These are phyloP conservation scores for Pichia sp. DNA, from an alignment of 1,139 yeast genomes.

Conservation along the genomic window DNA sequence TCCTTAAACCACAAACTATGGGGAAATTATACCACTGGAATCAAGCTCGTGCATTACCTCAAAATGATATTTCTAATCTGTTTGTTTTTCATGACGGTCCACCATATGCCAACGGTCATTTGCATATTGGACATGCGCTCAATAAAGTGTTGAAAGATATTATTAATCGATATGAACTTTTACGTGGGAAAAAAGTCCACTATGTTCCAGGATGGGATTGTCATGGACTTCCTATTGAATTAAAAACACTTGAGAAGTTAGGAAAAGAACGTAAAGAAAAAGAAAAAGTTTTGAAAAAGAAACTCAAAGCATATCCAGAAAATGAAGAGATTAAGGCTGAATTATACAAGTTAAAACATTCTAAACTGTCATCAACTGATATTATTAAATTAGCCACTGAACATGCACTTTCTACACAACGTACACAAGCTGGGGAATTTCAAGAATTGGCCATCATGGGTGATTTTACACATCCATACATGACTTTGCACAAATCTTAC, in stretches of 20 bases:
- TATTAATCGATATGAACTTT: conserved; percentile 63
- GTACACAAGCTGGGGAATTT: conserved; percentile 58
- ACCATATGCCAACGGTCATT: conserved; percentile 93
- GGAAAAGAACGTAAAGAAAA: conserved; percentile 26
- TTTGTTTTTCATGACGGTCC: conserved; percentile 94
- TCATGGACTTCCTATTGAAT: conserved; percentile 94
- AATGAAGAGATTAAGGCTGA: conserved; percentile 12
- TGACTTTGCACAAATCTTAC: conserved; percentile 64
- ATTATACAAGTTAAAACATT: conserved; percentile 17
- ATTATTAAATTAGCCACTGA: conserved; percentile 59
- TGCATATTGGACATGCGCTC: conserved; percentile 91
- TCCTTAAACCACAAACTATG: conserved; percentile 32
- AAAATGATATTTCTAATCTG: conserved; percentile 28
- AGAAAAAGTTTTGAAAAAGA: conserved; percentile 33
- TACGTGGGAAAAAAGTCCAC: conserved; percentile 54
- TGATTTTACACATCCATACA: conserved; percentile 67
- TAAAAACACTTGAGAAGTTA: conserved; percentile 60
- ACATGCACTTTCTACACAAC: conserved; percentile 63
- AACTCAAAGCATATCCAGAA: conserved; percentile 25
- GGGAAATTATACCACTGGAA: conserved; percentile 42
- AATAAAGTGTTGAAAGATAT: conserved; percentile 87
- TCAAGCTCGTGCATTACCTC: conserved; percentile 18
- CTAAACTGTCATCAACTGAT: conserved; percentile 39
- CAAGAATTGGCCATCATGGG: conserved; percentile 73
- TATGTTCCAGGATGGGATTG: conserved; percentile 98